Evolutionary conservation across 768 basidiomycete genomes (phyloP), one percentile per base, ranked within the genome.

Genomic region (Russula abietina): DNA sequence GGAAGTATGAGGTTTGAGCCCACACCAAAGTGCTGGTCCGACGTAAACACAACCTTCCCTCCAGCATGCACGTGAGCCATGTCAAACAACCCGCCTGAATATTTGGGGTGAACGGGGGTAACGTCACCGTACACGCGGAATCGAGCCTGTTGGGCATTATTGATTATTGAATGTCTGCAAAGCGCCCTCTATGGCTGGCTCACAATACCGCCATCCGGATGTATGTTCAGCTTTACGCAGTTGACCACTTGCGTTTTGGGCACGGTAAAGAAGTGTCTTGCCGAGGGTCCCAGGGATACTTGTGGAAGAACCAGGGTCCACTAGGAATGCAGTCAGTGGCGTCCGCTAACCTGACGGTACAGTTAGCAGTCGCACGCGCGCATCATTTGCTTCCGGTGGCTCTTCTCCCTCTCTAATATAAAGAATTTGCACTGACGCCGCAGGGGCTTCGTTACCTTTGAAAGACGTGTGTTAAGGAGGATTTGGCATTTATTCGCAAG

Each of bases 161-260:
- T 33, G 26, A 33, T 52, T 55, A 43, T 46, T 33, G 26, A 52
- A 50, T 10, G 32, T 54, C n/a, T 24, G 33, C n/a, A 38, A 49
- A 43, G 71, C 59, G 56, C 12, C 19, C 45, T 61, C 65, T 26
- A 60, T 52, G 52, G 32, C 19, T 55, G 48, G 78, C 88, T 76
- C 71, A 93, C 94, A 71, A 98, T 93, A 3, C 97, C 97, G 45
- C 97, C 97, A 70, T 99, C 97, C 3, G 97, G 97, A 75, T 93
- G 93, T 84, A 96, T 94, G 68, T 88, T 86, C 26, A 99, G 83
- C 74, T 91, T 97, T 62, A 99, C 86, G 73, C 88, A 89, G 65
- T 87, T 95, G 60, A 81, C 79, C 14, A 74, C 70, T 2, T 71
- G 60, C 0, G 83, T 82, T 14, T 77, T 71, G 17, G 84, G 71